Conservation (phyloP, 2,329 filamentous ascomycete genomes). For the Calonectria leucothoes region DNA sequence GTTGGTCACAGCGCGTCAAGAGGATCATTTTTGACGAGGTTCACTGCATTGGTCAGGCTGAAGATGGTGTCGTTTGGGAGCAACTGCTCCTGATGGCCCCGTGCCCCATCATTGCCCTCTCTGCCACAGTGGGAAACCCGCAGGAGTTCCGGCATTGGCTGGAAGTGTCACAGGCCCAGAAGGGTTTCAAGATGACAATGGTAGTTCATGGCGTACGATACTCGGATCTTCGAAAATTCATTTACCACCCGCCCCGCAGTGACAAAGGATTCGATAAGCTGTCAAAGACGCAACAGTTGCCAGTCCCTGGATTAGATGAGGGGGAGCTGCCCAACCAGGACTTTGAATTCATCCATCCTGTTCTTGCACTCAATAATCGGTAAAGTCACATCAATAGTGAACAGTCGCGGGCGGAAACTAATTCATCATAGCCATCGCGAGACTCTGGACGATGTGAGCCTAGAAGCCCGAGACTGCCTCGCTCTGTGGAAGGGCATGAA, state of each 20-base stretch:
- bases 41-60: conserved; percentile 81
- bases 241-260: conserved; percentile 67
- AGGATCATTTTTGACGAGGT: conserved; percentile 88
- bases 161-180: conserved; percentile 69
- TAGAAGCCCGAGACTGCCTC: conserved; percentile 79
- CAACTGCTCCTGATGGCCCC: conserved; percentile 79
- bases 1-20: conserved; percentile 76
- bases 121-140: conserved; percentile 83
- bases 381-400: conserved; percentile 33
- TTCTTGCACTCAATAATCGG: conserved; percentile 71
- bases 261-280: conserved; percentile 63
- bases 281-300: conserved; percentile 52
- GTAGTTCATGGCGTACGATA: conserved; percentile 77
- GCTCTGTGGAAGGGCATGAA: conserved; percentile 73
- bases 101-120: conserved; percentile 83
- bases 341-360: conserved; percentile 74
- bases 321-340: conserved; percentile 55
- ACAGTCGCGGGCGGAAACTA: neutral
- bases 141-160: conserved; percentile 78
- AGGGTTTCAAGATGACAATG: conserved; percentile 74
- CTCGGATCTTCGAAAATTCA: conserved; percentile 82
- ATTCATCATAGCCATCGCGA: conserved; percentile 58
- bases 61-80: conserved; percentile 83
- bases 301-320: conserved; percentile 58
- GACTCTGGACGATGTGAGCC: conserved; percentile 73